Percentiles rank a stretch among this genome's conserved stretches.
Conservation (phyloP, 345 rosid genomes). For the Salix caprea region DNA sequence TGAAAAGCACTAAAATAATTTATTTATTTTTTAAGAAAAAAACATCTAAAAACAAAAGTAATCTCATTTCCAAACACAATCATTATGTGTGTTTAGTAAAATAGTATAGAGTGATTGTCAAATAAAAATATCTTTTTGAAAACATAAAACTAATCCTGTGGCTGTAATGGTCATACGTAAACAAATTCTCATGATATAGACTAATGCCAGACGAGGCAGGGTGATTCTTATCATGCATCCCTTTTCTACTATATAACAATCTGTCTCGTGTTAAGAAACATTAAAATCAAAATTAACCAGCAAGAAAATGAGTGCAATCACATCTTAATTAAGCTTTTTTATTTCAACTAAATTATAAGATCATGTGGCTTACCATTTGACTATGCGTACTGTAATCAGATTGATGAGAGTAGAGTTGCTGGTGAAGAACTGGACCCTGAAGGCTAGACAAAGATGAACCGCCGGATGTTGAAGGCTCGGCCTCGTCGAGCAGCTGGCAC, state of each 20-base stretch:
- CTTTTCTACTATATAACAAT: not conserved
- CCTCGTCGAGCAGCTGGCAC: constrained; percentile 58
- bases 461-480: constrained; percentile 62
- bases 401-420: constrained; percentile 29
- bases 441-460: constrained; percentile 42
- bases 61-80: no score
- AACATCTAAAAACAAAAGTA: no score
- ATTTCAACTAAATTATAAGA: not conserved
- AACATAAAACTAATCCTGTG: no score
- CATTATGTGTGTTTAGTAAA: no score
- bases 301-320: not conserved
- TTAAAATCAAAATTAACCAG: not conserved
- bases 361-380: constrained; percentile 39
- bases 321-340: not conserved
- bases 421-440: constrained; percentile 25
- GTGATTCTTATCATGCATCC: not conserved
- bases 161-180: not conserved
- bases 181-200: not conserved
- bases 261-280: constrained; percentile 36
- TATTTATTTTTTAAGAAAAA: no score
- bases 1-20: no score
- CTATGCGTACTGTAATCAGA: constrained; percentile 16
- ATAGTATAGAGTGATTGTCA: no score
- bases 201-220: no score
- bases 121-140: no score